Evolutionary conservation across 768 basidiomycete species (phyloP).

Genomic region (Mycena metata): DNA sequence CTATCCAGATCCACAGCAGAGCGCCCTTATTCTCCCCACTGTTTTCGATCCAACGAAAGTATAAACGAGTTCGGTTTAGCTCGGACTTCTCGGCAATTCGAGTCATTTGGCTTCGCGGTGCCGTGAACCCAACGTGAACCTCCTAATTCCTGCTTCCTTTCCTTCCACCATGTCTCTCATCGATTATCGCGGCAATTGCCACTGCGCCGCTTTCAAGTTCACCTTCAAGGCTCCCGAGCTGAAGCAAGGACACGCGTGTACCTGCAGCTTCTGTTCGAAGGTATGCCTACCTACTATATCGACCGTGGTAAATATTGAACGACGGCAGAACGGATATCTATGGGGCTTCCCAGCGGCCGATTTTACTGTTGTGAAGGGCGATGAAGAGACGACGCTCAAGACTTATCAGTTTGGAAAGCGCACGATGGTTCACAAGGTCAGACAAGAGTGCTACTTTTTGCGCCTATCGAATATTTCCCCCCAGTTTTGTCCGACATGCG

Average conservation of each 20-base stretch:
- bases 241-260: conserved; percentile 5
- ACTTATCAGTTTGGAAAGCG: conserved; percentile 30
- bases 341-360: conserved; percentile 22
- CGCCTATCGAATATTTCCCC: background rate
- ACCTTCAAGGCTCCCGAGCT: conserved; percentile 25
- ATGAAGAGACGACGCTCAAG: conserved; percentile 26
- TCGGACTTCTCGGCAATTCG: too few relatives aligned
- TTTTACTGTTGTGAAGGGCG: conserved; percentile 28
- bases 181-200: conserved; percentile 34
- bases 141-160: too few relatives aligned
- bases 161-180: background rate
- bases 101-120: too few relatives aligned
- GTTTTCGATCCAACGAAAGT: too few relatives aligned
- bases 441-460: background rate
- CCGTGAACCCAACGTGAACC: too few relatives aligned
- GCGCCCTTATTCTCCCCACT: too few relatives aligned
- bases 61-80: too few relatives aligned
- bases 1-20: too few relatives aligned
- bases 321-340: conserved; percentile 26
- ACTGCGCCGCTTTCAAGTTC: conserved; percentile 36
- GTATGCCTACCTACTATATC: background rate
- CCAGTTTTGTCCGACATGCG: conserved; percentile 35
- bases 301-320: background rate
- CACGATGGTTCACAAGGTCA: conserved; percentile 27
- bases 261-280: conserved; percentile 31